Percentiles rank a stretch among this genome's conserved stretches.
These are phyloP conservation scores for Fusarium transvaalense DNA, from an alignment of 2,329 filamentous ascomycete genomes.

Conservation along the genomic window DNA sequence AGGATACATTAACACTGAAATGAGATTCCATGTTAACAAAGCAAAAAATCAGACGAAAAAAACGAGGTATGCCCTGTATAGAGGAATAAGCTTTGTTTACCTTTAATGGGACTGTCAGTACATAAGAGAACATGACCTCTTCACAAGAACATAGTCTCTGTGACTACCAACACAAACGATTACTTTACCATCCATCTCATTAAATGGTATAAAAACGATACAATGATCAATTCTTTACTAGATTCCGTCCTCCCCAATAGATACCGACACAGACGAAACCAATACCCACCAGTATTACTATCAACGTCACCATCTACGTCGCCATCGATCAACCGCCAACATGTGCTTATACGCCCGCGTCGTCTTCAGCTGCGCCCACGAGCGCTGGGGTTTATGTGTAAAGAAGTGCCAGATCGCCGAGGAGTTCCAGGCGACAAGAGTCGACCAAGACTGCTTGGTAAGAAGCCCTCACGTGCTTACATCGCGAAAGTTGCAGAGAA, in stretches of 20 bases:
- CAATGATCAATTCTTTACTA: background rate
- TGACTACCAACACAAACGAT: slow-evolving; percentile 2
- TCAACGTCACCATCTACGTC: background rate
- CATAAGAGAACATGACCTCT: slow-evolving; percentile 7
- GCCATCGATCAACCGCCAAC: slow-evolving; percentile 11
- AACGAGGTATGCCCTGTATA: background rate
- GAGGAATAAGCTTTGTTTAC: background rate
- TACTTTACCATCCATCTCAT: background rate
- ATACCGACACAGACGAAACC: background rate
- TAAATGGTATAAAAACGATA: slow-evolving; percentile 16
- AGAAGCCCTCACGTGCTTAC: slow-evolving; percentile 43
- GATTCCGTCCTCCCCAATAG: background rate
- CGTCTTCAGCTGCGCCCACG: slow-evolving; percentile 47
- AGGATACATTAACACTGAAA: background rate
- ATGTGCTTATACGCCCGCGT: slow-evolving; percentile 49
- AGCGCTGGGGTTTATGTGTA: slow-evolving; percentile 45
- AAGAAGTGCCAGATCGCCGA: slow-evolving; percentile 40
- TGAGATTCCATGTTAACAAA: background rate
- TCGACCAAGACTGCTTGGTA: slow-evolving; percentile 35
- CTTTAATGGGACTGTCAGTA: slow-evolving; percentile 8
- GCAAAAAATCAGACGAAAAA: background rate
- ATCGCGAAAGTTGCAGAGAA: slow-evolving; percentile 33
- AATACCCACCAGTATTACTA: background rate
- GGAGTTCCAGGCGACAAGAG: slow-evolving; percentile 21
- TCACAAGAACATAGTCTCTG: background rate